Base-by-base conservation (phyloP, 352 stramenopile genomes). In the Phytopythium chamaehyphon region DNA sequence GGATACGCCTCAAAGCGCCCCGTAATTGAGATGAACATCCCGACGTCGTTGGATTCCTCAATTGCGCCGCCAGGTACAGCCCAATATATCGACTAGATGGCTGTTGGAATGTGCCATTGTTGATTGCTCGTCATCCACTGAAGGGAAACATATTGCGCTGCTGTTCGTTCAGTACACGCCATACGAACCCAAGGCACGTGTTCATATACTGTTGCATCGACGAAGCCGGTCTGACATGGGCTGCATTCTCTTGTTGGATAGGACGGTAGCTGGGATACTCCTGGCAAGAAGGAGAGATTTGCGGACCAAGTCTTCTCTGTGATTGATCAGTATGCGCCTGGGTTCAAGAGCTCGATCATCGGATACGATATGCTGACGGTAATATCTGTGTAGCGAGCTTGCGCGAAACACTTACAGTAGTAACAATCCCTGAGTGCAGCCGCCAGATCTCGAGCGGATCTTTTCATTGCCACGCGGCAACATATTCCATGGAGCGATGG, bases 151-250 rank as follows among this genome's bases (percentile, higher is more conserved):
- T 38, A 76, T 97, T n/a, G 86, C 83, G 36, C 58, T 96, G 10
- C 66, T 97, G 2, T 97, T 97, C 54, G 82, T 96, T 11, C 88
- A 97, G 65, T 97, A 96, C 57, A 95, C 89, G 4, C 88, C 88
- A 1, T 97, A 96, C 37, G 54, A 83, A 31, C 83, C 83, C 37
- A 88, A 90, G 64, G 83, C 86, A 54, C 47, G 10, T 23, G 6
- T 46, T 3, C 18, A 24, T 16, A 1, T 36, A 37, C 18, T 51
- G 26, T 6, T 42, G 18, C 18, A 21, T 8, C 6, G 2, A n/a
- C 37, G 9, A 42, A 42, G n/a, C n/a, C n/a, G n/a, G n/a, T 19
- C 1, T 48, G 7, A 42, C 9, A 33, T 40, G 7, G 6, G 15
- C 19, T 54, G 12, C 5, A 38, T 43, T 10, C 21, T 15, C 23